phyloP scores from a whole-genome alignment of 768 basidiomycete genomes.

The Naematelia encephala region DNA sequence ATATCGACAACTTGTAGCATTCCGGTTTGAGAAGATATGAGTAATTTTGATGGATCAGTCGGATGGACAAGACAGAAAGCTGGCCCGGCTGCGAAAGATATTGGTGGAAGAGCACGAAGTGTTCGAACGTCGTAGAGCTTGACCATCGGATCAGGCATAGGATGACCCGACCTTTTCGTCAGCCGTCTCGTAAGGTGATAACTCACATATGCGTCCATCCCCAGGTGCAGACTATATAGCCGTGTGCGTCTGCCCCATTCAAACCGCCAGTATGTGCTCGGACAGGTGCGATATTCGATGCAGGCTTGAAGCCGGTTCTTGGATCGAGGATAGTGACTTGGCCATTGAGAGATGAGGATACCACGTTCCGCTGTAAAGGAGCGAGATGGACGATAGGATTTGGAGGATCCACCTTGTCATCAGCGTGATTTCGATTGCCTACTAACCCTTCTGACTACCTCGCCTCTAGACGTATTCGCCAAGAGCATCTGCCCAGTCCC shows the following conservation, averaged over 20 bases:
- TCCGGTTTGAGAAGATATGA: slow-evolving; percentile 74
- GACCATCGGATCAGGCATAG: slow-evolving; percentile 84
- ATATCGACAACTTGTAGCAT: slow-evolving; percentile 81
- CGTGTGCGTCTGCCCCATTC: slow-evolving; percentile 72
- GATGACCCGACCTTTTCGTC: slow-evolving; percentile 69
- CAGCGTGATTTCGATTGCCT: not conserved
- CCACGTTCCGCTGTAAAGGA: slow-evolving; percentile 29
- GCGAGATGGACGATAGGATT: slow-evolving; percentile 33
- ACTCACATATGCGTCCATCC: slow-evolving; percentile 78
- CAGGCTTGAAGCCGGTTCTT: slow-evolving; percentile 31
- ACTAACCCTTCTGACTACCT: slow-evolving; percentile 38
- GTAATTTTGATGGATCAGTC: slow-evolving; percentile 67
- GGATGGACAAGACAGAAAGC: slow-evolving; percentile 80
- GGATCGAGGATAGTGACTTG: slow-evolving; percentile 43
- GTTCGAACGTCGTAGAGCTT: slow-evolving; percentile 87
- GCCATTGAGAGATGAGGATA: slow-evolving; percentile 33
- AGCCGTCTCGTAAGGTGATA: not conserved
- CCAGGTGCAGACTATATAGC: slow-evolving; percentile 78
- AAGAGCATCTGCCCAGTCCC: slow-evolving; percentile 53
- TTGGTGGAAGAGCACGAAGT: slow-evolving; percentile 74
- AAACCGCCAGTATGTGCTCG: slow-evolving; percentile 79
- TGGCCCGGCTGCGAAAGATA: slow-evolving; percentile 82
- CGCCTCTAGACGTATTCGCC: slow-evolving; percentile 45
- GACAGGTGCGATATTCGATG: slow-evolving; percentile 50
- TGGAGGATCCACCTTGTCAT: slow-evolving; percentile 14